phyloP scores from a whole-genome alignment of 441 rosid species.

The Gossypium gossypioides region DNA sequence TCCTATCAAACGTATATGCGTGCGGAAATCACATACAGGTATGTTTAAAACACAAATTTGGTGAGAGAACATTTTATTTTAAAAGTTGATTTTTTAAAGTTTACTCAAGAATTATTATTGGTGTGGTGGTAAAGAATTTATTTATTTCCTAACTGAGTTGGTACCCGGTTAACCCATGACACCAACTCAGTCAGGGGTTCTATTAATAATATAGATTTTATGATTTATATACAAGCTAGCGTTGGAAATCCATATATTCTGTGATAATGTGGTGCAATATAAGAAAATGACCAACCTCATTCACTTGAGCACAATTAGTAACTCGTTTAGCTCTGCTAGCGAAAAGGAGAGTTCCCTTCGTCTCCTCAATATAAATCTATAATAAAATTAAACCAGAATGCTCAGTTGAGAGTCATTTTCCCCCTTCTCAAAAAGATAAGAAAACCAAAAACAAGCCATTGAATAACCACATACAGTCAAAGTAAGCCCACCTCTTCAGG shows the following conservation, averaged over 20 bases:
- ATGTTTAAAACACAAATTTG: too few relatives aligned
- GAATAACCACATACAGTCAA: neutral
- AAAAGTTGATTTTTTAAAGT: too few relatives aligned
- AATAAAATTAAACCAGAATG: constrained; percentile 11
- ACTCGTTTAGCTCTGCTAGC: constrained; percentile 92
- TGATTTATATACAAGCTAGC: neutral
- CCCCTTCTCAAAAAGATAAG: neutral
- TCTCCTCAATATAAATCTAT: constrained; percentile 80
- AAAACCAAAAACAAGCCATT: neutral
- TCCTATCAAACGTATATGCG: too few relatives aligned
- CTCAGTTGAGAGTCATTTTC: neutral
- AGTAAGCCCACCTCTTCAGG: constrained; percentile 68
- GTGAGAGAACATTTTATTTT: too few relatives aligned
- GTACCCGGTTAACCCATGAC: too few relatives aligned
- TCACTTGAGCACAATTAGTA: constrained; percentile 89
- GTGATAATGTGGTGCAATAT: constrained; percentile 5
- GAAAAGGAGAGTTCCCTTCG: constrained; percentile 85
- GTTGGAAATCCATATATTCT: neutral
- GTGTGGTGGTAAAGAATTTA: too few relatives aligned
- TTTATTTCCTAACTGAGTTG: too few relatives aligned
- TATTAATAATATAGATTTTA: neutral
- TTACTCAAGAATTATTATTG: too few relatives aligned
- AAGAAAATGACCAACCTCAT: constrained; percentile 48
- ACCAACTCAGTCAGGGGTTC: too few relatives aligned
- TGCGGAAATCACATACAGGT: too few relatives aligned